Evolutionary conservation across 164 flowering plant genomes (phyloP), one percentile per base, ranked within the genome.

Genomic region (Amborella trichopoda): DNA sequence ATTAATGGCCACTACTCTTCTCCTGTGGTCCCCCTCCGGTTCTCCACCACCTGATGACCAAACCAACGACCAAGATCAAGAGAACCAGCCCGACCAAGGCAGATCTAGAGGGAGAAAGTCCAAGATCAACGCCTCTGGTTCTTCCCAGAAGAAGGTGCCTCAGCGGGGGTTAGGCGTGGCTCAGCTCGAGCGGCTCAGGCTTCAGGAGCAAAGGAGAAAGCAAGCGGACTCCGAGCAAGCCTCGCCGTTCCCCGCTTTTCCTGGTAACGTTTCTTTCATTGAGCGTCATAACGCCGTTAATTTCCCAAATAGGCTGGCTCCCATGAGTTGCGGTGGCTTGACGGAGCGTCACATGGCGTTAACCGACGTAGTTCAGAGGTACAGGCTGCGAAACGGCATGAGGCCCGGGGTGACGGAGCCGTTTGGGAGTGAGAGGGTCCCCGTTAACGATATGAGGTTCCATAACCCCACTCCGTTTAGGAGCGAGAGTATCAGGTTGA

Each of bases 101-200:
- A n/a, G n/a, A n/a, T n/a, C n/a, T n/a, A n/a, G n/a, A n/a, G n/a
- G n/a, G n/a, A n/a, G n/a, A n/a, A n/a, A n/a, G n/a, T n/a, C n/a
- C n/a, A n/a, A n/a, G n/a, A n/a, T n/a, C n/a, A n/a, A n/a, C n/a
- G n/a, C n/a, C n/a, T n/a, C n/a, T n/a, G n/a, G n/a, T n/a, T n/a
- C n/a, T n/a, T n/a, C 33, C 22, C 55, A 39, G 52, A 75, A 71
- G 54, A 73, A 68, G 38, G 49, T 8, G 32, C 74, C 68, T 2
- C 81, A 67, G 62, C 61, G 93, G 55, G 93, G 93, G 1, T 53
- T 80, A 55, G 93, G 93, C 0, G 81, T 83, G 19, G 87, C 73
- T 0, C 72, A 75, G 55, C 77, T 83, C 0, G 84, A 83, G 63
- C 63, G 71, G 18, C 52, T 77, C 17, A 64, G 80, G 55, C 2